Evolutionary conservation across 2,329 filamentous ascomycete genomes (phyloP), one percentile per base, ranked within the genome.

Genomic region (Fusarium concolor): DNA sequence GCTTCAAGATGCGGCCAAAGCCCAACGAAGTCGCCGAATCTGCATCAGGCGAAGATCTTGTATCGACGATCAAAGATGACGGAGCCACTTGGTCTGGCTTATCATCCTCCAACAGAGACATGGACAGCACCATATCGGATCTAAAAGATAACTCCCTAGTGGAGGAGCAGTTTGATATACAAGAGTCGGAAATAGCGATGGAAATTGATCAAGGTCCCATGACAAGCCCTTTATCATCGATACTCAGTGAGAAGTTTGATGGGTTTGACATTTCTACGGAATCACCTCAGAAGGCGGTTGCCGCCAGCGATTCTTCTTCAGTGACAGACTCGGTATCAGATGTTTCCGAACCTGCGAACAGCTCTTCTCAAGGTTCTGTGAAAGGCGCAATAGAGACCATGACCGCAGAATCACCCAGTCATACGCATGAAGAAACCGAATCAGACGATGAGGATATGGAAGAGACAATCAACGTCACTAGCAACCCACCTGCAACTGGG

Each of bases 1-100:
- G 68, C 18, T 79, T 76, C 61, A 77, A 72, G 22, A 71, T 72
- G 41, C 70, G 61, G 8, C 38, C 58, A 28, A 71, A 26, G 44
- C 10, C n/a, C 18, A 28, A 47, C 10, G 39, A 56, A 18, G 38
- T 43, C 3, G 7, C 31, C 2, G 26, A 45, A 17, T 17, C 31
- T 12, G 22, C 12, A 20, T n/a, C 49, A 2, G 44, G 38, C 20
- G 28, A 51, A 28, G 52, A 58, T 11, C 8, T 31, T 14, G n/a
- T 18, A 7, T 31, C 15, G 10, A 49, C 47, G 39, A 17, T 10
- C 6, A 53, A 22, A 18, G 42, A 35, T 12, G 46, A 56, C 12
- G 55, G 55, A 35, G 62, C 58, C 12, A 64, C 67, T 42, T 73
- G 70, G 70, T 71, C 70, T 33, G 71, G 66, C 2, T 22, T 73